phyloP scores from a whole-genome alignment of 257 asterid species.

The Solanum rostratum region DNA sequence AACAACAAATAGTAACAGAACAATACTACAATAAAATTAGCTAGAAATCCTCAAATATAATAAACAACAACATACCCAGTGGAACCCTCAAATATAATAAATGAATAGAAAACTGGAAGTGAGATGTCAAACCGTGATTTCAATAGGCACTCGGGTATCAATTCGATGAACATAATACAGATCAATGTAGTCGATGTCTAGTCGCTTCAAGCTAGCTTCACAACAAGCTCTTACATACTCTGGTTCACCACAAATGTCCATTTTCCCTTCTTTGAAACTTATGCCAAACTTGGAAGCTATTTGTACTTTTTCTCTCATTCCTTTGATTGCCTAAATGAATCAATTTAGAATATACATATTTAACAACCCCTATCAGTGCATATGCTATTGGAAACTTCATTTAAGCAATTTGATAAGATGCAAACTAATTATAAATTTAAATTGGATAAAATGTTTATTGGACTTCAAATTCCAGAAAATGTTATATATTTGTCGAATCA shows the following conservation, averaged over 20 bases:
- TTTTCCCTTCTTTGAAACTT: not conserved
- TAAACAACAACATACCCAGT: too few species aligned
- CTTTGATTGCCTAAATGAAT: constrained; percentile 19
- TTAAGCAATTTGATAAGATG: not conserved
- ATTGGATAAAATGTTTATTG: not conserved
- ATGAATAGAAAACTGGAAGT: not conserved
- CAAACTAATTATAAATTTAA: not conserved
- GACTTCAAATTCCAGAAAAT: not conserved
- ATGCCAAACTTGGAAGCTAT: constrained; percentile 20
- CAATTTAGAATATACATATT: not conserved
- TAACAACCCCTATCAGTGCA: not conserved
- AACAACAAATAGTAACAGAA: not conserved
- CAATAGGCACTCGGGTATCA: constrained; percentile 21
- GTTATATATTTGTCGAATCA: not conserved
- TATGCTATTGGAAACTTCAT: not conserved
- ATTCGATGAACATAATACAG: constrained; percentile 26
- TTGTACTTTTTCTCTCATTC: constrained; percentile 19
- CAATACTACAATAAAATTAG: not conserved
- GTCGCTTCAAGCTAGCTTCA: constrained; percentile 26
- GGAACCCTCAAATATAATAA: not conserved
- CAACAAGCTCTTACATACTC: constrained; percentile 25
- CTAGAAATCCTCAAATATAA: not conserved
- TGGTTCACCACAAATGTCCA: constrained; percentile 19
- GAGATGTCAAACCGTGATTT: constrained; percentile 26
- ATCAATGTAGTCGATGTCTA: constrained; percentile 15